phyloP scores from a whole-genome alignment of 2,329 filamentous ascomycete genomes.

The Nemania sp. region DNA sequence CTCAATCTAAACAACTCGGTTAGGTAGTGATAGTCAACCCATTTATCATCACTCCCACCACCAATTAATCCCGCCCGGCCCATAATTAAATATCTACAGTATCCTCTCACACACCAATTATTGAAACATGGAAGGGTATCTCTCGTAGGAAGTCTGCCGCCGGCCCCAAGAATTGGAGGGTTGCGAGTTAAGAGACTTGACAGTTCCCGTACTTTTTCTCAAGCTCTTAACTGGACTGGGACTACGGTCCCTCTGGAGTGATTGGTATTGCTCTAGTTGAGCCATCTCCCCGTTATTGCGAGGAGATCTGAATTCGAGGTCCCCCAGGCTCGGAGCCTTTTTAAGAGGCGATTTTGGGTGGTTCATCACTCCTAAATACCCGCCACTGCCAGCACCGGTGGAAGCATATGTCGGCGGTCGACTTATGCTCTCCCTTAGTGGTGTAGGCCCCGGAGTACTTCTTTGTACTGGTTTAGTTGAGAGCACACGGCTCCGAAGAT shows the following conservation, averaged over 20 bases:
- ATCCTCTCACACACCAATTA: conserved; percentile 29
- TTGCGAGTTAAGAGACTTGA: conserved; percentile 37
- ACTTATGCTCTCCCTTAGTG: conserved; percentile 44
- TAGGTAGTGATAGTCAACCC: background rate
- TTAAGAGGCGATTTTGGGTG: conserved; percentile 86
- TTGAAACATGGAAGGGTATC: conserved; percentile 53
- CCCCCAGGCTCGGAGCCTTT: conserved; percentile 75
- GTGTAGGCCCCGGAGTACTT: conserved; percentile 74
- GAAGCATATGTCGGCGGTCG: conserved; percentile 41
- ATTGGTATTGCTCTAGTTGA: conserved; percentile 63
- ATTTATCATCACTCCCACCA: background rate
- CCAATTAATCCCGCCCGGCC: background rate
- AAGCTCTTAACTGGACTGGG: conserved; percentile 47
- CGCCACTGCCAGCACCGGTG: conserved; percentile 62
- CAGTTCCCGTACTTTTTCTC: conserved; percentile 48
- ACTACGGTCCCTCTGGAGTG: conserved; percentile 46
- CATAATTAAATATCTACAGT: conserved; percentile 9
- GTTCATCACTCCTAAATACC: conserved; percentile 82
- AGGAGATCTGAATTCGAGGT: conserved; percentile 64
- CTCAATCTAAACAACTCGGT: conserved; percentile 9
- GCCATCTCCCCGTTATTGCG: conserved; percentile 73
- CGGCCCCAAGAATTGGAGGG: conserved; percentile 42
- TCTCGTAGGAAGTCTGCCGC: conserved; percentile 45
- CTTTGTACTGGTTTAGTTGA: conserved; percentile 80
- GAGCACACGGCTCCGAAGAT: conserved; percentile 52